Percentiles rank a stretch among this genome's conserved stretches.
These are phyloP conservation scores for Fusarium kyushuense DNA, from an alignment of 2,329 filamentous ascomycete genomes.

Conservation along the genomic window DNA sequence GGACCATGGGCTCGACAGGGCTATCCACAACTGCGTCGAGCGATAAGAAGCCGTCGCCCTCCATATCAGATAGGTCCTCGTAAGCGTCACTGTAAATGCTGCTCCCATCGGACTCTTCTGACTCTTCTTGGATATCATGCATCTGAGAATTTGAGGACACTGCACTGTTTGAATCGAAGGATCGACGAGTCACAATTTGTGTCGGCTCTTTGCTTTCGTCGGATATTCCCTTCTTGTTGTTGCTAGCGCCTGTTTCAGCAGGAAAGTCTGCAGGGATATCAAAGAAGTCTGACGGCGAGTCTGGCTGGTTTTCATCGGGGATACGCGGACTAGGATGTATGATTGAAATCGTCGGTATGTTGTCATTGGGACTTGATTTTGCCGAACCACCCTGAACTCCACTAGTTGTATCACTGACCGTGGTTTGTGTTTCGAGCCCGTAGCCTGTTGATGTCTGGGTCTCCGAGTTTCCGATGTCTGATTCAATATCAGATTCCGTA, in stretches of 20 bases:
- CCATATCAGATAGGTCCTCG: conserved; percentile 75
- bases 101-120: conserved; percentile 61
- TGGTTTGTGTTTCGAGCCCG: conserved; percentile 8
- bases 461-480: conserved; percentile 12
- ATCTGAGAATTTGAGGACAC: conserved; percentile 45
- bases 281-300: conserved; percentile 54
- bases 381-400: not conserved
- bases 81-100: conserved; percentile 82
- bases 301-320: conserved; percentile 30
- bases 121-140: conserved; percentile 54
- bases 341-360: conserved; percentile 60
- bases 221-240: conserved; percentile 9
- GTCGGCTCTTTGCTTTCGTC: conserved; percentile 12
- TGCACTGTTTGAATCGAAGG: conserved; percentile 35
- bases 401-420: not conserved
- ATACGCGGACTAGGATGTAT: conserved; percentile 58
- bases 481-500: conserved; percentile 52
- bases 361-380: conserved; percentile 17
- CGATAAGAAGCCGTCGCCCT: conserved; percentile 76
- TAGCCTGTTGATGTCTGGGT: not conserved
- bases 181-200: conserved; percentile 28
- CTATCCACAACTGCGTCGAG: conserved; percentile 78
- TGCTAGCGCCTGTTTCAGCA: conserved; percentile 49
- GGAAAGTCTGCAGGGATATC: conserved; percentile 72
- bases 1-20: conserved; percentile 54